Percentiles rank a stretch among this genome's conserved stretches.
Conservation (phyloP, 1,139 yeast genomes). For the Nematodospora anomalae region DNA sequence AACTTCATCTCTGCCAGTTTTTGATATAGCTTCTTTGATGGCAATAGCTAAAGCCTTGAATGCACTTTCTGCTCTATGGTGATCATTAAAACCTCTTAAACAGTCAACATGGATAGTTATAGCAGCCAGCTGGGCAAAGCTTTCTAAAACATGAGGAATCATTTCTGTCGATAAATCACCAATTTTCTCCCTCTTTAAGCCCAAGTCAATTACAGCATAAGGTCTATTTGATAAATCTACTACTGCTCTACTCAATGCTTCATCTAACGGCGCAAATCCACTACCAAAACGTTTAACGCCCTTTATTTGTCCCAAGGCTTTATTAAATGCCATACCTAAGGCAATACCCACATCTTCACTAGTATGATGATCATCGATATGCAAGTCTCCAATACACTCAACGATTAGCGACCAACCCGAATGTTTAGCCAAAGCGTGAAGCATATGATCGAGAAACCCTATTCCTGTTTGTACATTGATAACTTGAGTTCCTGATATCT, state of each 20-base stretch:
- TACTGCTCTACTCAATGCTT: constrained; percentile 91
- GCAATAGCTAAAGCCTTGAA: constrained; percentile 96
- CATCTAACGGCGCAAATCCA: constrained; percentile 95
- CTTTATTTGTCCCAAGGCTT: constrained; percentile 83
- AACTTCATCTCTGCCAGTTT: constrained; percentile 84
- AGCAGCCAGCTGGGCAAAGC: constrained; percentile 90
- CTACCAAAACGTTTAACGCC: constrained; percentile 94
- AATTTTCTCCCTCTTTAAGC: constrained; percentile 85
- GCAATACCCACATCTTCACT: constrained; percentile 96
- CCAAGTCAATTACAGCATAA: constrained; percentile 83
- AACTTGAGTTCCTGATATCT: constrained; percentile 61
- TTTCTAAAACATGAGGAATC: constrained; percentile 94
- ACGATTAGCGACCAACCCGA: constrained; percentile 92
- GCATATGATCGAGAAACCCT: constrained; percentile 96
- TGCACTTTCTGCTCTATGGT: constrained; percentile 94
- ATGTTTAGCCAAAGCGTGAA: constrained; percentile 95
- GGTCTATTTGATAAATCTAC: constrained; percentile 94
- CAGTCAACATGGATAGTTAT: constrained; percentile 94
- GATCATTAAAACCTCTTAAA: constrained; percentile 89
- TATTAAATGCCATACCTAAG: constrained; percentile 82
- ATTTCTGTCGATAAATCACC: constrained; percentile 93
- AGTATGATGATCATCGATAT: constrained; percentile 95
- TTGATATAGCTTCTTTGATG: constrained; percentile 77
- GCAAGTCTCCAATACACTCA: constrained; percentile 91
- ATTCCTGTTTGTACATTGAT: constrained; percentile 87